Conservation (phyloP, 1,284 basidiomycete species). For the Lignosus rhinocerotis region DNA sequence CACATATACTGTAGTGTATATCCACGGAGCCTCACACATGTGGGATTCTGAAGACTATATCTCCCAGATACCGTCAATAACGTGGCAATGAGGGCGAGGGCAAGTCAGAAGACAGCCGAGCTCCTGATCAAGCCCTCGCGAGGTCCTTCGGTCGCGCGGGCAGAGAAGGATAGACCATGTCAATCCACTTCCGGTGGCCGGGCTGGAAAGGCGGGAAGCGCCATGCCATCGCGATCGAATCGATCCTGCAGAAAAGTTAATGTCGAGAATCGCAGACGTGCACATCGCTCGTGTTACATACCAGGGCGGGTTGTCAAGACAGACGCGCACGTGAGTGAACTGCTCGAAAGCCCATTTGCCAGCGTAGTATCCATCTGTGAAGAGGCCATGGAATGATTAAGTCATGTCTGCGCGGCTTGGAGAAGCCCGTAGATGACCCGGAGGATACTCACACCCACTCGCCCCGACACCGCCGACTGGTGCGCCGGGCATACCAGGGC, state of each 20-base stretch:
- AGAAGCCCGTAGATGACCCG: too few relatives aligned
- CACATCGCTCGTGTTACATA: constrained; percentile 29
- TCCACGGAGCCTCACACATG: too few relatives aligned
- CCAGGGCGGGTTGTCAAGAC: constrained; percentile 65
- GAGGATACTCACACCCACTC: constrained; percentile 59
- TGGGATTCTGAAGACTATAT: neutral
- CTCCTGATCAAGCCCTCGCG: constrained; percentile 16
- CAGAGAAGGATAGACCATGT: neutral
- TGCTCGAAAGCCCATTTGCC: constrained; percentile 67
- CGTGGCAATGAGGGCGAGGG: constrained; percentile 10
- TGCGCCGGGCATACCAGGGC: constrained; percentile 59
- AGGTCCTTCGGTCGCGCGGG: constrained; percentile 40
- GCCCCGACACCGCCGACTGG: constrained; percentile 74
- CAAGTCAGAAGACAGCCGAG: constrained; percentile 18
- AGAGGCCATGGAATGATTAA: neutral
- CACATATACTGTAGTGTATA: too few relatives aligned
- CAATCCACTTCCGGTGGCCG: constrained; percentile 30
- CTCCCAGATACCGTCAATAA: neutral
- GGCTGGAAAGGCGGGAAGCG: constrained; percentile 66
- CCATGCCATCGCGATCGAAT: constrained; percentile 48
- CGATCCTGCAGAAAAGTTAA: constrained; percentile 39
- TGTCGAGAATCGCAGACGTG: constrained; percentile 23
- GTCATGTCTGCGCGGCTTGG: neutral
- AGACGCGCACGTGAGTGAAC: constrained; percentile 66
- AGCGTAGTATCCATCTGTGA: constrained; percentile 62